phyloP scores from a whole-genome alignment of 225 moss, liverwort and hornwort species.

The Ulota crispa region DNA sequence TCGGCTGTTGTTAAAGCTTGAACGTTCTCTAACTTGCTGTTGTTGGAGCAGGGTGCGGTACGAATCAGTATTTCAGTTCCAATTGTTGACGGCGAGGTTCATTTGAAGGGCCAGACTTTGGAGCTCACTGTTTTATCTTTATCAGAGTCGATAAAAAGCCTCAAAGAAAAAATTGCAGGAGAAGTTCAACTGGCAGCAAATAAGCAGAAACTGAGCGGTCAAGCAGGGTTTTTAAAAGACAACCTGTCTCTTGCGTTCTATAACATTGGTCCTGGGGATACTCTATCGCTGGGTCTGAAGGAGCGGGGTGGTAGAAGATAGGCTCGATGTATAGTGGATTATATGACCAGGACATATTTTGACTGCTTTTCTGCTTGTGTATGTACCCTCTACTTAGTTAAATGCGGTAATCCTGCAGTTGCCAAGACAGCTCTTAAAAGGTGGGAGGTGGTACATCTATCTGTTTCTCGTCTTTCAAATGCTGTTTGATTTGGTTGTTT shows the following conservation, averaged over 20 bases:
- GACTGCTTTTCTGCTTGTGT: constrained; percentile 38
- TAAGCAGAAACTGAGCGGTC: constrained; percentile 91
- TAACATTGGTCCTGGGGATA: constrained; percentile 95
- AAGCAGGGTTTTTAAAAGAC: constrained; percentile 80
- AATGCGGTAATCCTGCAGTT: constrained; percentile 31
- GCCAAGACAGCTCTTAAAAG: constrained; percentile 24
- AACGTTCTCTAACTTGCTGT: constrained; percentile 17
- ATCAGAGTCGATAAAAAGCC: constrained; percentile 74
- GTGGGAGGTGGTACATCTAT: constrained; percentile 23
- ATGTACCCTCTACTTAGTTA: constrained; percentile 30
- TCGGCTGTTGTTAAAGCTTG: neutral
- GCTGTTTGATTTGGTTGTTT: constrained; percentile 7
- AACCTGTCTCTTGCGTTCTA: constrained; percentile 81
- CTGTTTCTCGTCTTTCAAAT: constrained; percentile 17
- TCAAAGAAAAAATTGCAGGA: constrained; percentile 92
- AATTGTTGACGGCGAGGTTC: constrained; percentile 84
- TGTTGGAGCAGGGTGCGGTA: constrained; percentile 74
- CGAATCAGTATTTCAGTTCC: constrained; percentile 85
- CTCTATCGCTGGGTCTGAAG: constrained; percentile 74
- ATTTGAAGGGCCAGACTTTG: constrained; percentile 89
- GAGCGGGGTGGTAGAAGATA: constrained; percentile 97
- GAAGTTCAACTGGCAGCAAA: constrained; percentile 91
- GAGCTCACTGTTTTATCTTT: constrained; percentile 85
- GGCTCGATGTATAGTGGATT: constrained; percentile 35
- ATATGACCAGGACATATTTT: constrained; percentile 22